Evolutionary conservation across 805 yeast species (phyloP), one percentile per base, ranked within the genome.

Genomic region (Zygoascus biomembranicola): DNA sequence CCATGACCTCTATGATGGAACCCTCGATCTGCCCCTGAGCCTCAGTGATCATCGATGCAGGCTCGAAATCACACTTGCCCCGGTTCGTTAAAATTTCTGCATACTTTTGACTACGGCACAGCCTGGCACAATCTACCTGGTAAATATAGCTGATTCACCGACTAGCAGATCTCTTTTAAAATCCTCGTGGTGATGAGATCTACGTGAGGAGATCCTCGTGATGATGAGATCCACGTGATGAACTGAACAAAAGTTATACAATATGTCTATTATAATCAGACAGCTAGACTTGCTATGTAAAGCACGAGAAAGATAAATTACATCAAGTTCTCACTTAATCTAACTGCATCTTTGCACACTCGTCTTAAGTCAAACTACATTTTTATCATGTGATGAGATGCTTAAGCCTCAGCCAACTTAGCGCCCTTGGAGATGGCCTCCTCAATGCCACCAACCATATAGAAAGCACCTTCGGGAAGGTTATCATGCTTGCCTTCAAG

Each of bases 391-490:
- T 35, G 39, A 35, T 35, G 39, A 35, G 39, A 35, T 42, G 44
- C 44, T 42, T 42, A 42, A 18, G 44, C 44, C 20, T 42, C 43
- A 77, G 98, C 98, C 75, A 94, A 77, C 82, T 92, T 90, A 80
- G 94, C 98, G 73, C 97, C 98, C 85, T 94, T 94, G 73, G 97
- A 95, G 74, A 90, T 77, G 68, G 84, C 99, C 77, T 94, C 99
- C 75, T 90, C 97, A 71, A 94, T 90, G 81, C 96, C 96, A 81
- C 99, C 99, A 77, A 94, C 99, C 99, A 94, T 94, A 79, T 94
- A 94, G 95, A 94, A 94, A 69, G 99, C 99, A 74, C 85, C 87
- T 82, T 94, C 99, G 74, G 99, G 99, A 71, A 94, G 84, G 80
- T 85, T 85, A 78, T 94, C 99, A 82, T 94, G 90, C 83, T 94